Evolutionary conservation across 257 asterid genomes (phyloP), one percentile per base, ranked within the genome.

Genomic region (Penstemon davidsonii): DNA sequence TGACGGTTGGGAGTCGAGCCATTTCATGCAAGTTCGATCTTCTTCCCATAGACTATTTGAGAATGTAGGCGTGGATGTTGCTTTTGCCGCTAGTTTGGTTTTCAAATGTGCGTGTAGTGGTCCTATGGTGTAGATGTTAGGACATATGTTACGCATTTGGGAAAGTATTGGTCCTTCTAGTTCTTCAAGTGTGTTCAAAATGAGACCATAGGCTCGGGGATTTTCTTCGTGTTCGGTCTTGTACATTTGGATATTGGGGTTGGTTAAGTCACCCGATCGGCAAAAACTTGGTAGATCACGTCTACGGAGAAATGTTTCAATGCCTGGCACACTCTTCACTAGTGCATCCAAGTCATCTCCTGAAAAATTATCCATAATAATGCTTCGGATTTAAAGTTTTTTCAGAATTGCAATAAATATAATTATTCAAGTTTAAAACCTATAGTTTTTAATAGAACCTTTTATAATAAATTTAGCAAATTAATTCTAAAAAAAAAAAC

Each of bases 171-270:
- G 89, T 0, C 79, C 88, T 71, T 87, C 95, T 4, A 89, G 81
- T 19, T 85, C 86, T 68, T 89, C 92, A 58, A 87, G 85, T 38
- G 92, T 82, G 89, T 89, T 84, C 5, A 89, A 68, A 67, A 89
- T 89, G 44, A 89, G 80, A 18, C 95, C 96, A 10, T 53, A 8
- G 7, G 88, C 89, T 60, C 85, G 76, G 3, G 85, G 55, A 15
- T 72, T 76, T 54, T 71, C 82, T 38, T 10, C 54, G 7, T 80
- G 33, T 51, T 85, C 95, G 0, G 38, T 55, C 62, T 73, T 57
- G 5, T 79, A 40, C 51, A 77, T 0, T 37, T 73, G 77, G 49
- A 82, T 71, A 41, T n/a, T 55, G 0, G 85, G 73, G 53, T 60
- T 71, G 10, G 69, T 11, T n/a, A 73, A 0, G 46, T 83, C 71